A percentile compares a stretch with the other conserved stretches of the same genome.
Evolutionary conservation across 2,329 filamentous ascomycete genomes (phyloP).

Genomic region (Fusarium napiforme): DNA sequence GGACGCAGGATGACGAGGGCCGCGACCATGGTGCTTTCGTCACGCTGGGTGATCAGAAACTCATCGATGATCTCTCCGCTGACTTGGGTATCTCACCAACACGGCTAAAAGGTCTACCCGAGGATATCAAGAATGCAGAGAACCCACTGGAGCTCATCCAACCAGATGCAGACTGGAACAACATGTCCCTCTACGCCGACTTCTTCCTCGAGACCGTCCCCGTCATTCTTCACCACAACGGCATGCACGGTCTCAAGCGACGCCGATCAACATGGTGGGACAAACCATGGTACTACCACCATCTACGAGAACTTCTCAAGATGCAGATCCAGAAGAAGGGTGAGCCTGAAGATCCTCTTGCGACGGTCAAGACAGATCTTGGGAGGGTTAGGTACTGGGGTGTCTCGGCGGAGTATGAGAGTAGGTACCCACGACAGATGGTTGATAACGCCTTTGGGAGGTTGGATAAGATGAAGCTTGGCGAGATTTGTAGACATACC

Average conservation of each 20-base stretch:
- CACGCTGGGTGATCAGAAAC: neutral
- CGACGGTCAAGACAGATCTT: neutral
- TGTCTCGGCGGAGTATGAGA: neutral
- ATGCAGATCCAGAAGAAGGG: neutral
- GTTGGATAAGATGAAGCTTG: neutral
- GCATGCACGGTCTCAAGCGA: neutral
- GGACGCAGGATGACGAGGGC: rapidly evolving
- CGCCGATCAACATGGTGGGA: neutral
- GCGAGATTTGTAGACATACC: neutral
- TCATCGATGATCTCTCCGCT: neutral
- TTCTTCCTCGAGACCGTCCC: neutral
- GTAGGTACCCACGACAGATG: neutral
- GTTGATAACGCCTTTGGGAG: neutral
- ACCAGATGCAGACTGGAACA: neutral
- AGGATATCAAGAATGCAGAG: neutral
- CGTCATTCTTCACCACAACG: neutral
- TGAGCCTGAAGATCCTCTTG: neutral
- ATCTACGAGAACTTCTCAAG: neutral
- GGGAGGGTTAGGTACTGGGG: constrained; percentile 1
- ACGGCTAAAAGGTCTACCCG: neutral
- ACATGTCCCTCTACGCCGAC: constrained; percentile 10
- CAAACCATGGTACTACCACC: constrained; percentile 7
- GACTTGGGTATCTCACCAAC: neutral
- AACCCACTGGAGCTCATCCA: neutral
- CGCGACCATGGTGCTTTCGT: neutral